Evolutionary conservation across 1,284 basidiomycete species (phyloP).

Genomic region (Cutaneotrichosporon sp.): DNA sequence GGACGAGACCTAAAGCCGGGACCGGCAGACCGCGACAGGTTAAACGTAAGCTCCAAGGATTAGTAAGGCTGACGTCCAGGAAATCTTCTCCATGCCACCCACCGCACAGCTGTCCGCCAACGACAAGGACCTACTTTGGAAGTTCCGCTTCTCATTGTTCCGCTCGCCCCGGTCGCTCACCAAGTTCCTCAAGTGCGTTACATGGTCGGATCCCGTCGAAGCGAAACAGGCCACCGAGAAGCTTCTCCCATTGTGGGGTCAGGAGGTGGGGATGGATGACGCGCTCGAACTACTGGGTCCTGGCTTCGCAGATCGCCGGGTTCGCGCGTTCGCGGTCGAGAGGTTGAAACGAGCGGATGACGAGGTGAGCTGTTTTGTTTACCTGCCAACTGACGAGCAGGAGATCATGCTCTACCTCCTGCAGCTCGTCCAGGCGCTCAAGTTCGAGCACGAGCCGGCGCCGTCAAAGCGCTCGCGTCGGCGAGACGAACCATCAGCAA

Average conservation of each 20-base stretch:
- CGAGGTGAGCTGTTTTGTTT: conserved; percentile 62
- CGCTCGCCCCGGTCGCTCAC: conserved; percentile 71
- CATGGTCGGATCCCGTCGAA: conserved; percentile 93
- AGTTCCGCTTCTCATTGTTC: conserved; percentile 96
- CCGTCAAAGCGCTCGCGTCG: conserved; percentile 57
- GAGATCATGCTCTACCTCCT: conserved; percentile 90
- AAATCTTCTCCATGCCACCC: conserved; percentile 84
- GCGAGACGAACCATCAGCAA: conserved; percentile 40
- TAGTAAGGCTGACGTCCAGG: conserved; percentile 56
- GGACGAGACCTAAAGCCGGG: conserved; percentile 96
- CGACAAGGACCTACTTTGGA: conserved; percentile 97
- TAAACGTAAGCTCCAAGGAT: conserved; percentile 66
- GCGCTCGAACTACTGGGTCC: conserved; percentile 93
- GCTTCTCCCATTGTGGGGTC: conserved; percentile 86
- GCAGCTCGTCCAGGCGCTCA: conserved; percentile 95
- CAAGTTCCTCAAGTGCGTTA: conserved; percentile 97
- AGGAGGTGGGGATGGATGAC: conserved; percentile 93
- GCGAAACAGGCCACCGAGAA: conserved; percentile 98
- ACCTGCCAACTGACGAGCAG: conserved; percentile 54
- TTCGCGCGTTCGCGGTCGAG: conserved; percentile 89
- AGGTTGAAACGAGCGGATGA: conserved; percentile 89
- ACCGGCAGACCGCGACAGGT: conserved; percentile 87
- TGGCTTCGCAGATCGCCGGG: conserved; percentile 82
- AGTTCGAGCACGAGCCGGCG: conserved; percentile 66
- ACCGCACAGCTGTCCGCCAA: conserved; percentile 81